These are phyloP conservation scores for Cystobasidium pallidum DNA, from an alignment of 1,284 basidiomycete species.

Conservation along the genomic window DNA sequence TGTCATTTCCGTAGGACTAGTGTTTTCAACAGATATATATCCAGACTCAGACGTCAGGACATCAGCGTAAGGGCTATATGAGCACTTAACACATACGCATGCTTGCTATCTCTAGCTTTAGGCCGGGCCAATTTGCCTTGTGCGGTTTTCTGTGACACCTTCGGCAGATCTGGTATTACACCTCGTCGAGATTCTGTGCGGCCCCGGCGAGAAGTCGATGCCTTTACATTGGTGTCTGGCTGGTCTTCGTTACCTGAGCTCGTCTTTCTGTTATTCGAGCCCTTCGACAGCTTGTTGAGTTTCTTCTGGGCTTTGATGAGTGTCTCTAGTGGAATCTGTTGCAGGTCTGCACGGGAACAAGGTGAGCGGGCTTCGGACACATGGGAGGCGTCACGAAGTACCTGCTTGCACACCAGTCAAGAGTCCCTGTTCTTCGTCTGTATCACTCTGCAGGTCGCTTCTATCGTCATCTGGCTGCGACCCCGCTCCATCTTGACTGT, in stretches of 20 bases:
- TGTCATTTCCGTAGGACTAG: conserved; percentile 77
- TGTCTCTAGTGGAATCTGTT: conserved; percentile 28
- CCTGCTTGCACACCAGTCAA: conserved; percentile 51
- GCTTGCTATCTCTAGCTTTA: conserved; percentile 69
- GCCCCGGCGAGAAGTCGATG: background rate
- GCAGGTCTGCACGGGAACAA: conserved; percentile 39
- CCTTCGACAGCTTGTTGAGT: conserved; percentile 20
- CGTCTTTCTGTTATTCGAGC: background rate
- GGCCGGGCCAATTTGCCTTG: conserved; percentile 52
- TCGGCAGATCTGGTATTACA: conserved; percentile 12
- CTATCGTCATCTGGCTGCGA: conserved; percentile 54
- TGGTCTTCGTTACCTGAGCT: background rate
- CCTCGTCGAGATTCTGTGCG: conserved; percentile 24
- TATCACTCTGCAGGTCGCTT: conserved; percentile 55
- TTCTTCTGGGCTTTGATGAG: conserved; percentile 34
- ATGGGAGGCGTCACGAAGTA: conserved; percentile 35
- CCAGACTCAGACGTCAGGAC: background rate
- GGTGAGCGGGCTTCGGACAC: conserved; percentile 19
- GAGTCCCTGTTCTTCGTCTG: conserved; percentile 56
- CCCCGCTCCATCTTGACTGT: conserved; percentile 54
- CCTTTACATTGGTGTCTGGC: background rate
- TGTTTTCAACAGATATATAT: background rate
- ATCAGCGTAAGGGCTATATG: background rate
- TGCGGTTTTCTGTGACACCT: background rate
- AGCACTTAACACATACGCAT: conserved; percentile 72